Conservation (phyloP, 2,329 filamentous ascomycete genomes). For the Camptophora hylomeconis region DNA sequence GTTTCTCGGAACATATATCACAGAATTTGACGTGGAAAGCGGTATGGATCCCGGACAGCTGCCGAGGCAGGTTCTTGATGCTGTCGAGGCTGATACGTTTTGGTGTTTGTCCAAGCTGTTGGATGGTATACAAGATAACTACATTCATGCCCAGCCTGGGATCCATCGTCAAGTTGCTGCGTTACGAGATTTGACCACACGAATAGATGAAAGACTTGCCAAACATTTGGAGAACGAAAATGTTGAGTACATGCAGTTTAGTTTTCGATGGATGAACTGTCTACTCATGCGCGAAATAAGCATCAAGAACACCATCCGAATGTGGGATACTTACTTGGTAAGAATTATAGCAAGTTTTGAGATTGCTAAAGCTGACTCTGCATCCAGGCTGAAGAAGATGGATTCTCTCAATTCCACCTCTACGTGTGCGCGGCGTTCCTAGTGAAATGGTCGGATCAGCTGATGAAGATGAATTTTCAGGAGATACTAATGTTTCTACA, state of each 20-base stretch:
- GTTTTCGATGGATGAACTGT: conserved; percentile 99
- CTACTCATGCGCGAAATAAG: conserved; percentile 95
- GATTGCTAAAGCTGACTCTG: conserved; percentile 11
- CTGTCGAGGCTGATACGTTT: conserved; percentile 93
- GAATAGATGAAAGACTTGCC: conserved; percentile 73
- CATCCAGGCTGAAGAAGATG: conserved; percentile 82
- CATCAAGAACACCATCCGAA: conserved; percentile 89
- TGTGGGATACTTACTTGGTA: conserved; percentile 99
- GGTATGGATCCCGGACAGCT: conserved; percentile 96
- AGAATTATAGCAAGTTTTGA: conserved; percentile 21
- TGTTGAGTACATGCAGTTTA: conserved; percentile 98
- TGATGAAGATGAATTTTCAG: conserved; percentile 82
- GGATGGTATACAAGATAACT: conserved; percentile 98
- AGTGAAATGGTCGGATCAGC: conserved; percentile 93
- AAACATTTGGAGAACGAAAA: conserved; percentile 83
- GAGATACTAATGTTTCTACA: conserved; percentile 99
- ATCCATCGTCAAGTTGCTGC: conserved; percentile 89
- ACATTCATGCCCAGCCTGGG: conserved; percentile 92
- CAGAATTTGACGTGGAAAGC: conserved; percentile 79
- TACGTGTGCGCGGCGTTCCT: conserved; percentile 97
- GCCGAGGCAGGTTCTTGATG: conserved; percentile 79
- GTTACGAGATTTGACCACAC: conserved; percentile 74
- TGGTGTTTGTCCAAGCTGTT: conserved; percentile 96
- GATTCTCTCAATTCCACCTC: conserved; percentile 94
- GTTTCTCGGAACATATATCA: conserved; percentile 87